Percentiles rank a stretch among this genome's conserved stretches.
These are phyloP conservation scores for Candida corydali DNA, from an alignment of 805 yeast genomes.

Conservation along the genomic window DNA sequence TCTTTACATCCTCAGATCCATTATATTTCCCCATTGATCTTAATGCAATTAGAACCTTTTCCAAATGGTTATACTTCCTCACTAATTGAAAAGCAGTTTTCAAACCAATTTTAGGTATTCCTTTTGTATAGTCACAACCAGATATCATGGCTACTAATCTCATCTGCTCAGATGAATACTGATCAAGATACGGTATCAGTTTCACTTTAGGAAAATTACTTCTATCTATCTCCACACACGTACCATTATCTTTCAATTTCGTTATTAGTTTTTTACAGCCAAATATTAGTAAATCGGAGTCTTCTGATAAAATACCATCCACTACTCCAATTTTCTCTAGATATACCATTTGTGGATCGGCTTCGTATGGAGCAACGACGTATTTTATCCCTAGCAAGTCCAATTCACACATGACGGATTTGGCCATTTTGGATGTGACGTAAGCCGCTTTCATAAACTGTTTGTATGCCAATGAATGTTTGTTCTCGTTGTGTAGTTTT, in stretches of 20 bases:
- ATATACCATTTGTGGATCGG: slow-evolving; percentile 94
- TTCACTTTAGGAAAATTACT: slow-evolving; percentile 49
- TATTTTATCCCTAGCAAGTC: slow-evolving; percentile 54
- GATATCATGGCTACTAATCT: slow-evolving; percentile 78
- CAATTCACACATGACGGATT: slow-evolving; percentile 71
- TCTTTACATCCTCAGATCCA: slow-evolving; percentile 46
- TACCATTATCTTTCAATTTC: slow-evolving; percentile 72
- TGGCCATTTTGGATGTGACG: slow-evolving; percentile 89
- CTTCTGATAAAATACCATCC: slow-evolving; percentile 88
- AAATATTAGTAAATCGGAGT: slow-evolving; percentile 85
- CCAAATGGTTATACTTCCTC: slow-evolving; percentile 45
- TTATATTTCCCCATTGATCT: slow-evolving; percentile 52
- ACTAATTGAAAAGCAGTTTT: slow-evolving; percentile 68
- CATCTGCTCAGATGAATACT: slow-evolving; percentile 53
- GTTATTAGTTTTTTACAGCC: slow-evolving; percentile 78
- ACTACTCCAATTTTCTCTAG: slow-evolving; percentile 71
- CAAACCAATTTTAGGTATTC: slow-evolving; percentile 77
- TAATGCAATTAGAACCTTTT: slow-evolving; percentile 53
- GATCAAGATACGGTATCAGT: slow-evolving; percentile 45
- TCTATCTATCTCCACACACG: slow-evolving; percentile 65
- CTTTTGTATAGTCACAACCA: slow-evolving; percentile 96
- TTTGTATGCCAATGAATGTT: slow-evolving; percentile 57
- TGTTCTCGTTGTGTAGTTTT: slow-evolving; percentile 48
- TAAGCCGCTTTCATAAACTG: slow-evolving; percentile 77
- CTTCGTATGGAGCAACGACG: slow-evolving; percentile 97